These are phyloP conservation scores for Boletus tylopilopsis DNA, from an alignment of 768 basidiomycete species.

Conservation along the genomic window DNA sequence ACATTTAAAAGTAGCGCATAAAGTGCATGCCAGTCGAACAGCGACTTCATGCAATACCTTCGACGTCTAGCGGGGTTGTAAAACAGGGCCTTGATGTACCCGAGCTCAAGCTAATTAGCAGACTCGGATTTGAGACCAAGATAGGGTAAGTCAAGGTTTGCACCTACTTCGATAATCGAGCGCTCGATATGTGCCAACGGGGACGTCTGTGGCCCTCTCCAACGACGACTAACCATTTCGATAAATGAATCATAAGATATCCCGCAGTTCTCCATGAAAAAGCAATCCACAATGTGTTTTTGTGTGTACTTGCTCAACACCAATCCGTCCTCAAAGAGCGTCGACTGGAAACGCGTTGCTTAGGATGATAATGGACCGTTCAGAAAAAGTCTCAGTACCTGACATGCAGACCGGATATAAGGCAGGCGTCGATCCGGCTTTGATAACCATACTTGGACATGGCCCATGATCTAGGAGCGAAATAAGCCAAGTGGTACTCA, in stretches of 20 bases:
- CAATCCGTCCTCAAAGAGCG: conserved; percentile 52
- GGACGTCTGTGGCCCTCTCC: conserved; percentile 33
- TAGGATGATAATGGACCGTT: neutral
- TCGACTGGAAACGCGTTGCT: conserved; percentile 38
- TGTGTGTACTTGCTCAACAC: conserved; percentile 49
- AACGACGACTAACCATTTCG: conserved; percentile 36
- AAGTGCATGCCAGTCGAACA: conserved; percentile 63
- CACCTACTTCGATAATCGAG: conserved; percentile 35
- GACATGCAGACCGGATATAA: conserved; percentile 61
- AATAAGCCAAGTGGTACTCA: neutral
- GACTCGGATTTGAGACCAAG: neutral
- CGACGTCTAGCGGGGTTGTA: conserved; percentile 66
- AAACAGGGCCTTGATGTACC: conserved; percentile 60
- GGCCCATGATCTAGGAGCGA: conserved; percentile 42
- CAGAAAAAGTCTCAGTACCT: conserved; percentile 39
- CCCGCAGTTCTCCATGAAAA: conserved; percentile 62
- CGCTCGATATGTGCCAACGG: conserved; percentile 42
- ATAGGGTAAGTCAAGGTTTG: neutral
- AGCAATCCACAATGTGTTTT: conserved; percentile 56
- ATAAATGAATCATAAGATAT: conserved; percentile 47
- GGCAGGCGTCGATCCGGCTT: conserved; percentile 41
- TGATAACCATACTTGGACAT: conserved; percentile 46
- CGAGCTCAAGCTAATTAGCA: conserved; percentile 49
- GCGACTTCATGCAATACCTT: conserved; percentile 57
- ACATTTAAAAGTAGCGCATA: conserved; percentile 44